Percentiles rank a stretch among this genome's conserved stretches.
These are phyloP conservation scores for Lotus japonicus DNA, from an alignment of 306 rosid species.

Conservation along the genomic window DNA sequence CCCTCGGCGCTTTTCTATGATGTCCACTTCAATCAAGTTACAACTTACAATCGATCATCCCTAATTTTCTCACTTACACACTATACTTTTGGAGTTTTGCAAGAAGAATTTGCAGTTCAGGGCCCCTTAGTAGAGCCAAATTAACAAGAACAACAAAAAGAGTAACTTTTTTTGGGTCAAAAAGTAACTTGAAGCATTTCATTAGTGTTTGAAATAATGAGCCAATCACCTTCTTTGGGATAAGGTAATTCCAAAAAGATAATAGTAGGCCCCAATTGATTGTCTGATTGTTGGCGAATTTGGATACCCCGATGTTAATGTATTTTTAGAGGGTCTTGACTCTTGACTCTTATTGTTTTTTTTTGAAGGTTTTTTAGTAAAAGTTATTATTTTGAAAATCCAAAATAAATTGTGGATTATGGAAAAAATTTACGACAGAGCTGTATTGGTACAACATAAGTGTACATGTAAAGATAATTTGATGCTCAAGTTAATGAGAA, in stretches of 20 bases:
- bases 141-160: background rate
- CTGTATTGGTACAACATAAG: too few relatives aligned
- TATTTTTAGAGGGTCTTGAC: too few relatives aligned
- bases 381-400: too few relatives aligned
- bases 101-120: background rate
- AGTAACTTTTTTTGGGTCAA: too few relatives aligned
- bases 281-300: background rate
- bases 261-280: slow-evolving; percentile 7
- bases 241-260: background rate
- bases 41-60: too few relatives aligned
- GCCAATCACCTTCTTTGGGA: slow-evolving; percentile 15
- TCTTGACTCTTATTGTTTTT: too few relatives aligned
- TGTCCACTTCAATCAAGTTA: background rate
- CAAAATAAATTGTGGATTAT: too few relatives aligned
- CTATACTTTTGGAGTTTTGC: background rate
- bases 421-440: too few relatives aligned
- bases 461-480: too few relatives aligned
- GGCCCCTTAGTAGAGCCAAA: slow-evolving; percentile 15
- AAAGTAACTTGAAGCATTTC: background rate
- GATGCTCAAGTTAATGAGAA: too few relatives aligned
- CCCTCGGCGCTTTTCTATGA: background rate
- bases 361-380: too few relatives aligned
- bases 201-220: slow-evolving; percentile 11
- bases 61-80: too few relatives aligned
- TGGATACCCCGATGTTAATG: background rate